Conservation (phyloP, 495 filamentous ascomycete genomes). For the Penicillium flavigenum region DNA sequence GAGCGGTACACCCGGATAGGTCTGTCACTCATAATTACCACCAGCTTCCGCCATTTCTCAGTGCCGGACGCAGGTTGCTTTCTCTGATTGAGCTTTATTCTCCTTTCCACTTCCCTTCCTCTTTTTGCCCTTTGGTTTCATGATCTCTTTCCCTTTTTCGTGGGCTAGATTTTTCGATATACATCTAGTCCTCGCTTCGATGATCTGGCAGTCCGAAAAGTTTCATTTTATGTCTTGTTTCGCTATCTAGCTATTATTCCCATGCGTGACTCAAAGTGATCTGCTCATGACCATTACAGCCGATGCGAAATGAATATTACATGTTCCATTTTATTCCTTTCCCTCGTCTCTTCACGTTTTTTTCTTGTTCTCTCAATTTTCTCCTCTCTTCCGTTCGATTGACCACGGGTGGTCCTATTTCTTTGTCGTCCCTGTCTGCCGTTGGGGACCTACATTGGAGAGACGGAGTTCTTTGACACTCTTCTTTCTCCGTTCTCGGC, state of each 20-base stretch:
- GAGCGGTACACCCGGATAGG: background rate
- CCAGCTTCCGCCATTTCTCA: conserved; percentile 11
- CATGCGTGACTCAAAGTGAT: conserved; percentile 41
- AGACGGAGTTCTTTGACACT: conserved; percentile 28
- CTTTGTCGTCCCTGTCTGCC: conserved; percentile 18
- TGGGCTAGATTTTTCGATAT: conserved; percentile 36
- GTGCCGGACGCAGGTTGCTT: conserved; percentile 23
- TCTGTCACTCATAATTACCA: conserved; percentile 22
- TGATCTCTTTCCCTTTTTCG: conserved; percentile 27
- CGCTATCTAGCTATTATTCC: conserved; percentile 42
- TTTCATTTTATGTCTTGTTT: conserved; percentile 33
- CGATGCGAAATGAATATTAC: conserved; percentile 40
- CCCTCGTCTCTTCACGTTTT: conserved; percentile 12
- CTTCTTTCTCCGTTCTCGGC: conserved; percentile 12
- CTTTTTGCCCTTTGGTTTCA: conserved; percentile 22
- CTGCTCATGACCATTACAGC: conserved; percentile 44
- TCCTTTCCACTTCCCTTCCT: conserved; percentile 20
- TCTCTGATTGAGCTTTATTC: conserved; percentile 20
- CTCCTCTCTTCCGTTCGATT: conserved; percentile 16
- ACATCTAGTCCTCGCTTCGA: conserved; percentile 40
- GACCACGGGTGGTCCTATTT: conserved; percentile 17
- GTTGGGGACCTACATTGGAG: conserved; percentile 23
- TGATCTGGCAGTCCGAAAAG: conserved; percentile 49
- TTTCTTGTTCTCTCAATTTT: background rate
- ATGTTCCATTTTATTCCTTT: conserved; percentile 23